These are phyloP conservation scores for Rhypophila decipiens DNA, from an alignment of 495 filamentous ascomycete species.

Conservation along the genomic window DNA sequence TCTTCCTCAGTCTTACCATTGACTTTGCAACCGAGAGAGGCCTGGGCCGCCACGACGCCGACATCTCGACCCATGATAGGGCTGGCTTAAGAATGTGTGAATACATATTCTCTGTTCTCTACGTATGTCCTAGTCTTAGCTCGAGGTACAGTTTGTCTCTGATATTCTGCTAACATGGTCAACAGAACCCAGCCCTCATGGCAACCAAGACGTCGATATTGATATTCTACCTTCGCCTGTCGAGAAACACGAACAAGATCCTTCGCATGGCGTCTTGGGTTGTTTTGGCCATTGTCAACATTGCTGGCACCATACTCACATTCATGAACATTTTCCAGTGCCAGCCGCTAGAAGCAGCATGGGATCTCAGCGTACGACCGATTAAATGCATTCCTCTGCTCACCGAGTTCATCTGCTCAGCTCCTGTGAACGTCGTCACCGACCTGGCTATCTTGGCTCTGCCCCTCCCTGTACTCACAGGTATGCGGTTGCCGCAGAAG, in stretches of 20 bases:
- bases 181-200: conserved; percentile 82
- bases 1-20: conserved; percentile 70
- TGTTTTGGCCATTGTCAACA: conserved; percentile 67
- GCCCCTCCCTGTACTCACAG: conserved; percentile 81
- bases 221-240: conserved; percentile 76
- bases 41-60: conserved; percentile 65
- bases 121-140: conserved; percentile 47
- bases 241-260: conserved; percentile 61
- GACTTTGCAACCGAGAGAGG: conserved; percentile 65
- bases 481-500: conserved; percentile 72
- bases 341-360: conserved; percentile 60
- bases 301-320: conserved; percentile 70
- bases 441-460: conserved; percentile 75
- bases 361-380: conserved; percentile 32
- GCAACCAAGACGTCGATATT: conserved; percentile 87
- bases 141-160: neutral
- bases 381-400: conserved; percentile 66
- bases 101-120: conserved; percentile 80
- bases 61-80: conserved; percentile 48
- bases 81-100: conserved; percentile 55
- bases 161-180: neutral
- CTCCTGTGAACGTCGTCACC: conserved; percentile 79
- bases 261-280: conserved; percentile 65
- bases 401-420: conserved; percentile 75
- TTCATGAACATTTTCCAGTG: conserved; percentile 89